phyloP scores from a whole-genome alignment of 1,284 basidiomycete species.

The Ganoderma lingzhi region DNA sequence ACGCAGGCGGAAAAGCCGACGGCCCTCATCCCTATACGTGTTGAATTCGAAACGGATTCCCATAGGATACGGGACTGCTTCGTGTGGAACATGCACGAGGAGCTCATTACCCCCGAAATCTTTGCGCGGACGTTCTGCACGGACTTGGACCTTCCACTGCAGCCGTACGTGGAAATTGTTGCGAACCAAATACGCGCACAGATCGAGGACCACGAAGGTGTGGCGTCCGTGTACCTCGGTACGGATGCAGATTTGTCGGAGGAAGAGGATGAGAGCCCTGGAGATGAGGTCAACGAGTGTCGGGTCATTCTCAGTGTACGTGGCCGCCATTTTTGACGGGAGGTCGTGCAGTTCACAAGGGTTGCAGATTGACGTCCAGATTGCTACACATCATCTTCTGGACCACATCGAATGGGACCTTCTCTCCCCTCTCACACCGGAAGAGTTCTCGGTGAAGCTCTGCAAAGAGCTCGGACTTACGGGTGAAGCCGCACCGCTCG shows the following conservation, averaged over 20 bases:
- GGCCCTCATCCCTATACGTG: conserved; percentile 88
- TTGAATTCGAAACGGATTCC: conserved; percentile 94
- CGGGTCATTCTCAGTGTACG: conserved; percentile 90
- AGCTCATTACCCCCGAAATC: conserved; percentile 79
- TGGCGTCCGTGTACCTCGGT: conserved; percentile 69
- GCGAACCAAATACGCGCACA: conserved; percentile 90
- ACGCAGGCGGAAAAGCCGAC: conserved; percentile 70
- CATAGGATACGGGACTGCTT: conserved; percentile 95
- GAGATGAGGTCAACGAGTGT: conserved; percentile 81
- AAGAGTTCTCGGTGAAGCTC: conserved; percentile 84
- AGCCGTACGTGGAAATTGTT: conserved; percentile 79
- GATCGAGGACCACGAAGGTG: conserved; percentile 86
- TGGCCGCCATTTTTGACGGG: conserved; percentile 26
- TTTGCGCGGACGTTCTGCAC: conserved; percentile 90
- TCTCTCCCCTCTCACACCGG: conserved; percentile 90
- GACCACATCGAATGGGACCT: conserved; percentile 99
- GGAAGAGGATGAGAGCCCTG: conserved; percentile 48
- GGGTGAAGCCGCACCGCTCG: conserved; percentile 88
- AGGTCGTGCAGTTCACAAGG: conserved; percentile 12
- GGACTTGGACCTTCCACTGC: conserved; percentile 82
- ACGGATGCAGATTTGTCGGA: conserved; percentile 40
- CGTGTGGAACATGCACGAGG: conserved; percentile 94
- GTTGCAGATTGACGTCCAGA: conserved; percentile 94
- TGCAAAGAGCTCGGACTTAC: conserved; percentile 89
- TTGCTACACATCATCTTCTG: conserved; percentile 88